Conservation (phyloP, 139 green algal genomes). For the Asterochloris sp. region DNA sequence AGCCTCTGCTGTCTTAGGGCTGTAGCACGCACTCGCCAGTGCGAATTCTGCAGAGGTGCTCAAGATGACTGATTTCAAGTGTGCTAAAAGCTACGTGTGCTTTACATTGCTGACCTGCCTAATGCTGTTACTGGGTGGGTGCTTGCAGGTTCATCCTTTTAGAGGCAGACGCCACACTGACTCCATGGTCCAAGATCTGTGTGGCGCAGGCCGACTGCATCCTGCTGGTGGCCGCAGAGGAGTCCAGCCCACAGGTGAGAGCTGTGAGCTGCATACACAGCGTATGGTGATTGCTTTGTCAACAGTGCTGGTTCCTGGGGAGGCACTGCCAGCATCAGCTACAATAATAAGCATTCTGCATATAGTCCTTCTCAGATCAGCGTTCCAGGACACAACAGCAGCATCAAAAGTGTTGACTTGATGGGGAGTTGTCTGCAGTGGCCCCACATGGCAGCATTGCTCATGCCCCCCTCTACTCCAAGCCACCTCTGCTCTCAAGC, state of each 20-base stretch:
- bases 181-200: constrained; percentile 64
- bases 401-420: too few species aligned
- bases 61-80: neutral
- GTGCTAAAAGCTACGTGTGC: neutral
- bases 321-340: neutral
- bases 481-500: too few species aligned
- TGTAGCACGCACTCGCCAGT: too few species aligned
- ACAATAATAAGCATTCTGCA: too few species aligned
- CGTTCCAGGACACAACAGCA: too few species aligned
- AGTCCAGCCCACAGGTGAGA: constrained; percentile 17
- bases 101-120: too few species aligned
- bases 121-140: neutral
- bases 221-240: constrained; percentile 32
- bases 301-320: constrained; percentile 32
- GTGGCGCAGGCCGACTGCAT: constrained; percentile 61
- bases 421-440: too few species aligned
- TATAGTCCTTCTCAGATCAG: too few species aligned
- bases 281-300: too few species aligned
- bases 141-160: constrained; percentile 71
- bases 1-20: too few species aligned
- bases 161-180: constrained; percentile 47
- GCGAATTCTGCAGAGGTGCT: neutral
- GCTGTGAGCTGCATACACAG: constrained; percentile 25
- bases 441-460: too few species aligned
- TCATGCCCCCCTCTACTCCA: too few species aligned